These are phyloP conservation scores for Citrus sp. DNA, from an alignment of 345 rosid species.

Conservation along the genomic window DNA sequence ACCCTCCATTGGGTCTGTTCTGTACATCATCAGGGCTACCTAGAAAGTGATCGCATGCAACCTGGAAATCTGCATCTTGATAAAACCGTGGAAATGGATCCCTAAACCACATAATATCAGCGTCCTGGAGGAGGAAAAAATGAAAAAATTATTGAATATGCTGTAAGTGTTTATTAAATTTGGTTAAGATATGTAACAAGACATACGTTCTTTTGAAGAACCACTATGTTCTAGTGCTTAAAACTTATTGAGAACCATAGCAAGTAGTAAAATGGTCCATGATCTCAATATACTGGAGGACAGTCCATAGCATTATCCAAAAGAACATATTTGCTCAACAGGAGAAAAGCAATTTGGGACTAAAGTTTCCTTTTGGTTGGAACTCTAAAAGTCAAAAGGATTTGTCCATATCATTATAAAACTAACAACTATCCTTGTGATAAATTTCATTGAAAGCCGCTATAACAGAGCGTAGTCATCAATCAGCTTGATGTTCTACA, in stretches of 20 bases:
- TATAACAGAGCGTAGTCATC: background rate
- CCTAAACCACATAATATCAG: conserved; percentile 95
- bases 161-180: background rate
- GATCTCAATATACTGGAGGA: background rate
- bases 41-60: conserved; percentile 71
- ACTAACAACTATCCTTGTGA: background rate
- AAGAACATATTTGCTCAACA: background rate
- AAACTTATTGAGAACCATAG: background rate
- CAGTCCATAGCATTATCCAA: background rate
- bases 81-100: conserved; percentile 71
- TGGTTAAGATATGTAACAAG: background rate
- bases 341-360: background rate
- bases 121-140: conserved; percentile 53
- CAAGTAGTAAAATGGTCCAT: background rate
- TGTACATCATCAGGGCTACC: conserved; percentile 47
- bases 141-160: conserved; percentile 16
- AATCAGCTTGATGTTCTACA: background rate
- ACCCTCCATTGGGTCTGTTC: conserved; percentile 77
- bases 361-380: background rate
- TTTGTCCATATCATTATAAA: background rate
- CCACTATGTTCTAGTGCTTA: background rate
- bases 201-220: background rate
- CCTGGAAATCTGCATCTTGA: conserved; percentile 68
- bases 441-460: background rate
- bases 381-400: background rate